A percentile compares a stretch with the other conserved stretches of the same genome.
phyloP scores from a whole-genome alignment of 202 grass and related monocot species.

The Digitaria exilis region DNA sequence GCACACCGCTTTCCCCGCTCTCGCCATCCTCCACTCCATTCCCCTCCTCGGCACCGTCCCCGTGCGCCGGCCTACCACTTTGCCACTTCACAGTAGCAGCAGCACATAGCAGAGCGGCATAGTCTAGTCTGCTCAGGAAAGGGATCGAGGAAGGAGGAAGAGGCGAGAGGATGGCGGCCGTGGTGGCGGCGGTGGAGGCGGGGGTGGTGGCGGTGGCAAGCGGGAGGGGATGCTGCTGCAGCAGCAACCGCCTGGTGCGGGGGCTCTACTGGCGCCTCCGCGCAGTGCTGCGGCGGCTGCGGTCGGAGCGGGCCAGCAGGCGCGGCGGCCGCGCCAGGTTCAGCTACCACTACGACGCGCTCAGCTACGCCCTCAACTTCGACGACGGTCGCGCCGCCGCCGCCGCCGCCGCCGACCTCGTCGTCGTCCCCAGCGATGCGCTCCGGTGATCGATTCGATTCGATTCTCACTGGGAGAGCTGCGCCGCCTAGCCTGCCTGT shows the following conservation, averaged over 20 bases:
- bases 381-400: slow-evolving; percentile 63
- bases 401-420: slow-evolving; percentile 30
- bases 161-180: slow-evolving; percentile 32
- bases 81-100: not conserved
- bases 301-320: slow-evolving; percentile 57
- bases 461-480: no score
- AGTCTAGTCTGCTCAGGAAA: not conserved
- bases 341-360: slow-evolving; percentile 93
- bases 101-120: not conserved
- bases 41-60: not conserved
- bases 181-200: slow-evolving; percentile 61
- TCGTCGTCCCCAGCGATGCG: not conserved
- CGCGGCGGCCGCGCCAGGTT: slow-evolving; percentile 43
- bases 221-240: slow-evolving; percentile 39
- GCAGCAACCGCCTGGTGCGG: slow-evolving; percentile 51
- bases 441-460: not conserved
- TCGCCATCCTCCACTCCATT: not conserved
- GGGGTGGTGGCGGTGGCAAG: slow-evolving; percentile 50
- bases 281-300: slow-evolving; percentile 58
- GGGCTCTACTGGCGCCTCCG: slow-evolving; percentile 77
- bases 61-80: not conserved
- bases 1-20: slow-evolving; percentile 33
- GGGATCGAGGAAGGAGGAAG: not conserved
- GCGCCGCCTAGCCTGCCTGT: no score
- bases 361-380: slow-evolving; percentile 98